phyloP scores from a whole-genome alignment of 2,329 filamentous ascomycete genomes.

The Paecilomyces fulvus region DNA sequence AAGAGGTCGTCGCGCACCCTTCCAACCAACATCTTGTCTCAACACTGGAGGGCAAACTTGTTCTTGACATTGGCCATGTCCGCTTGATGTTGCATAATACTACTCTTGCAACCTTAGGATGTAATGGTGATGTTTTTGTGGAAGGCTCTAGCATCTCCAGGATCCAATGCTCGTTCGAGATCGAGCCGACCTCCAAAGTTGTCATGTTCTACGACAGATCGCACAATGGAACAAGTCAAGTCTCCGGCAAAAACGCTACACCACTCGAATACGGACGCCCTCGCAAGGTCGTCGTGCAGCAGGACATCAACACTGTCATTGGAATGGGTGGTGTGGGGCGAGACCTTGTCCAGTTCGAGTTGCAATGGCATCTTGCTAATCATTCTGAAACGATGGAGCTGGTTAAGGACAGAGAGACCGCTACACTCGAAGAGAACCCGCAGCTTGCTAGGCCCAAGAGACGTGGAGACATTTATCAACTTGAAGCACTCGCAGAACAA shows the following conservation, averaged over 20 bases:
- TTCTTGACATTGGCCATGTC: constrained; percentile 4
- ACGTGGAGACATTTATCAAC: no score
- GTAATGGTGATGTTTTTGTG: constrained; percentile 9
- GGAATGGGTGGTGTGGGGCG: constrained; percentile 8
- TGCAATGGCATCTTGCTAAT: constrained; percentile 4
- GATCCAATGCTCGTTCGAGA: constrained; percentile 14
- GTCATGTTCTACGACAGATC: constrained; percentile 13
- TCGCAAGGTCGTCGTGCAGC: constrained; percentile 9
- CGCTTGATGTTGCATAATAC: constrained; percentile 2
- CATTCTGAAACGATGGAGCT: no score
- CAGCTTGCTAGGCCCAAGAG: no score
- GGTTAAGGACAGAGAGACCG: no score
- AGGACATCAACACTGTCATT: constrained; percentile 8
- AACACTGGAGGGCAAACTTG: neutral
- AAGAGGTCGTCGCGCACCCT: constrained; percentile 4
- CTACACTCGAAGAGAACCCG: no score
- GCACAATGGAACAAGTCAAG: constrained; percentile 7
- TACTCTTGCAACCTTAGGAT: constrained; percentile 8
- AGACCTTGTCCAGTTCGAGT: constrained; percentile 6
- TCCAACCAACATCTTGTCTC: constrained; percentile 5
- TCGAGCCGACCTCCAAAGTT: constrained; percentile 2
- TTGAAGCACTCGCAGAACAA: no score
- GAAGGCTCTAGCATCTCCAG: constrained; percentile 8
- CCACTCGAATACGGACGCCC: constrained; percentile 7
- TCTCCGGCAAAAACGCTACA: constrained; percentile 8